Conservation (phyloP, 2,329 filamentous ascomycete species). For the Mariannaea elegans region DNA sequence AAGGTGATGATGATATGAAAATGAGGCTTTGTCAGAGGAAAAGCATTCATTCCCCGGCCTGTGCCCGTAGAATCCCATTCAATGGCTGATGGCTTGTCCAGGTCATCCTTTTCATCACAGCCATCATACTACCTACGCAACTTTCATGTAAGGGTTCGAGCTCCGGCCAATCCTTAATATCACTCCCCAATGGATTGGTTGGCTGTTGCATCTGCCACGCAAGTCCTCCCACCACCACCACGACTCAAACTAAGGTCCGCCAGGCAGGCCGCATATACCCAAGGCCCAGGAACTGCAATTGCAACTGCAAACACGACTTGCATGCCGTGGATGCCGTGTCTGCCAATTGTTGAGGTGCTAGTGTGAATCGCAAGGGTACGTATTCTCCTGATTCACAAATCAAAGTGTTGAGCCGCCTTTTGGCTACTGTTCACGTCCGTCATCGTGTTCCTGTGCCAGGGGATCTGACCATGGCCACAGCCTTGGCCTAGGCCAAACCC, state of each 20-base stretch:
- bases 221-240: slow-evolving; percentile 2
- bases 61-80: not conserved
- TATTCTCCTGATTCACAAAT: not conserved
- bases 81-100: slow-evolving; percentile 1
- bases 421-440: slow-evolving; percentile 1
- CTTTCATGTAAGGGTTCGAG: slow-evolving; percentile 11
- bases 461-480: slow-evolving; percentile 1
- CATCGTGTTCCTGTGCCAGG: slow-evolving; percentile 3
- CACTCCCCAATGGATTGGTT: slow-evolving; percentile 13
- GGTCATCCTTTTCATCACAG: slow-evolving; percentile 10
- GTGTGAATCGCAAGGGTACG: not conserved
- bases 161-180: slow-evolving; percentile 17
- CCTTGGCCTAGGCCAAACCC: slow-evolving; percentile 1
- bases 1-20: no score
- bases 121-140: not conserved
- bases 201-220: slow-evolving; percentile 23
- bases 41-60: no score
- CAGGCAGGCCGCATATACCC: slow-evolving; percentile 12
- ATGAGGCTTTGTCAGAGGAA: not conserved
- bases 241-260: not conserved
- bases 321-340: slow-evolving; percentile 13
- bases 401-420: not conserved
- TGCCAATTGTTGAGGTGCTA: slow-evolving; percentile 8
- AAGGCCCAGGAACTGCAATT: slow-evolving; percentile 2
- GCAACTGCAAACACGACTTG: not conserved